phyloP scores from a whole-genome alignment of 2,329 filamentous ascomycete genomes.

The Fusarium bactridioides region DNA sequence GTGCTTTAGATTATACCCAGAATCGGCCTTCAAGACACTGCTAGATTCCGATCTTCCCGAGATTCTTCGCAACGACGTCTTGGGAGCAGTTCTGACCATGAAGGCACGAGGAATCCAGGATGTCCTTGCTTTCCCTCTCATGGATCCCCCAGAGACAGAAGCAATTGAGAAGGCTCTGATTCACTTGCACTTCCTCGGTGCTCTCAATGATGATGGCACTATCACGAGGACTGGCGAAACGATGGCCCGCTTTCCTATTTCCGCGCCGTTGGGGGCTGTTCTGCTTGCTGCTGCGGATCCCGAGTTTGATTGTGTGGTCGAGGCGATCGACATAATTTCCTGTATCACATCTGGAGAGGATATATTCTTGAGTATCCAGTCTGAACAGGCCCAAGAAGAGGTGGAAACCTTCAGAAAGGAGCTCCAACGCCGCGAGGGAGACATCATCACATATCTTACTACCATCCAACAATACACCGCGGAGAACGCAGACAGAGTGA shows the following conservation, averaged over 20 bases:
- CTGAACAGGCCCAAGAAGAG: constrained; percentile 63
- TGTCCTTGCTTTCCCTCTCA: constrained; percentile 81
- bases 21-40: constrained; percentile 74
- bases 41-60: constrained; percentile 83
- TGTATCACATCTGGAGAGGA: constrained; percentile 70
- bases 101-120: constrained; percentile 89
- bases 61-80: constrained; percentile 88
- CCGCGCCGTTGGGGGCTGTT: constrained; percentile 81
- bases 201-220: constrained; percentile 73
- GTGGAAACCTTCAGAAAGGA: constrained; percentile 63
- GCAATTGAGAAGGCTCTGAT: constrained; percentile 83
- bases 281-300: constrained; percentile 79
- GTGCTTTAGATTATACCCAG: constrained; percentile 89
- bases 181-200: constrained; percentile 80
- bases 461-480: constrained; percentile 68
- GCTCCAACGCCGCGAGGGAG: constrained; percentile 68
- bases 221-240: constrained; percentile 79
- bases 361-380: constrained; percentile 67
- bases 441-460: constrained; percentile 70
- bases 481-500: constrained; percentile 61
- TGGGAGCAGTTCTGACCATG: constrained; percentile 88
- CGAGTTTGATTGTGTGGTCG: constrained; percentile 75
- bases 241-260: constrained; percentile 84
- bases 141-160: constrained; percentile 81
- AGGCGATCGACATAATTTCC: constrained; percentile 84